Base-by-base conservation (phyloP, 2,329 filamentous ascomycete species). In the Cyphellophora europaea region DNA sequence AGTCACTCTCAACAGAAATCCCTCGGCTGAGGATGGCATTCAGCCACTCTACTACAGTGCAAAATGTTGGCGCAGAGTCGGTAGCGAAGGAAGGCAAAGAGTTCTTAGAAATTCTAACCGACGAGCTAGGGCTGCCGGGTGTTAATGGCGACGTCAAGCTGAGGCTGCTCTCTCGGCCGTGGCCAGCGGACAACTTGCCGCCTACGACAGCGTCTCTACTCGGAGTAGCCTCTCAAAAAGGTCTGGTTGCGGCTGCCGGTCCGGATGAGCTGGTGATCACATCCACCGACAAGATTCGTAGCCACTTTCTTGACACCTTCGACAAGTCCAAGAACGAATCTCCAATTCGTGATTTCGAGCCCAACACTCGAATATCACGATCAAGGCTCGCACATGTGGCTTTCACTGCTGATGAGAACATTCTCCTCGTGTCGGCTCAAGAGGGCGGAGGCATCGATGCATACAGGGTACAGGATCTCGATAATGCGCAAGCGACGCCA, bases 371-470 rank as follows among this genome's bases (percentile, higher is more conserved):
- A 40, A 71, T 96, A 5, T 66, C 77, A 2, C 71, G 93, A 50
- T 74, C 82, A 6, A 78, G 82, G 48, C 73, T 94, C 35, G 93
- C 86, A 8, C 91, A 98, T 56, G 69, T 98, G 13, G 78, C 80
- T 11, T 98, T 98, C 56, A 89, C 86, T 1, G 74, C 84, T n/a
- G 84, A 93, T 51, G 93, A 95, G 54, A 77, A 76, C 49, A 86
- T 82, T 48, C 66, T 98, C 41, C 73, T 94, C 21, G 66, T 95
- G 16, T 86, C 85, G 8, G 84, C 85, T 3, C 84, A 94, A 58
- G 67, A 72, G 36, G 82, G 83, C 8, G 82, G 86, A 19, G 86
- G 87, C 4, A 63, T 98, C 42, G 81, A 82, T 3, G 80, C 93
- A 3, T 96, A 93, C 53, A 77, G 88, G 36, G 78, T 84, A 2